Percentiles rank a stretch among this genome's conserved stretches.
These are phyloP conservation scores for Trypanosoma scelopori DNA, from an alignment of 208 protist species.

Conservation along the genomic window DNA sequence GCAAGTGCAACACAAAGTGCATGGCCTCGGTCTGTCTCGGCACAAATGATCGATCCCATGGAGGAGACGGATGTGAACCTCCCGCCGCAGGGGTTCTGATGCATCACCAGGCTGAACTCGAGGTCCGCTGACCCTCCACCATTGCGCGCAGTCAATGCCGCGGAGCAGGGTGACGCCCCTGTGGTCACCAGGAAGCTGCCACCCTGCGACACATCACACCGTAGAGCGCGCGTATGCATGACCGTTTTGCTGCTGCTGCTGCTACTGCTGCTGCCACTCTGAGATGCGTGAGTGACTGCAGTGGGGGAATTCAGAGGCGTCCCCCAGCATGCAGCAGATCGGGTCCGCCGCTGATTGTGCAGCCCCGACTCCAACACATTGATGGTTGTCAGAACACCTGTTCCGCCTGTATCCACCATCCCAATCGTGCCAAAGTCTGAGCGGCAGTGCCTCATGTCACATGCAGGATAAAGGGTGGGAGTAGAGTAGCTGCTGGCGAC, in stretches of 20 bases:
- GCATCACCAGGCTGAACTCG: neutral
- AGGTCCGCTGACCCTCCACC: neutral
- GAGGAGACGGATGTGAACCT: constrained; percentile 11
- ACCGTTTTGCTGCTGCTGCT: neutral
- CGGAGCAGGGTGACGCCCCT: neutral
- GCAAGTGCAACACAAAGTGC: constrained; percentile 4
- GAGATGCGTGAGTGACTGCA: neutral
- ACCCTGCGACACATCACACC: constrained; percentile 20
- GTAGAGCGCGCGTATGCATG: constrained; percentile 6
- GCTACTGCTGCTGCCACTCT: too few species aligned
- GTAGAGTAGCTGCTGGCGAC: constrained; percentile 20
- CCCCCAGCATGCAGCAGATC: neutral
- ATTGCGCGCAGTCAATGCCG: neutral
- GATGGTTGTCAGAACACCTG: constrained; percentile 29
- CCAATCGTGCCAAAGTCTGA: constrained; percentile 37
- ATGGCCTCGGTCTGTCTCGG: constrained; percentile 7
- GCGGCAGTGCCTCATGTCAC: constrained; percentile 40
- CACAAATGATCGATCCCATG: constrained; percentile 13
- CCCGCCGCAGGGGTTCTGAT: neutral
- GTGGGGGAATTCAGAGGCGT: too few species aligned
- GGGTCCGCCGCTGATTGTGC: neutral
- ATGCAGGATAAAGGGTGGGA: constrained; percentile 40
- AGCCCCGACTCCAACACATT: constrained; percentile 32
- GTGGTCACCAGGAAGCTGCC: constrained; percentile 22
- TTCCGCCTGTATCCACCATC: constrained; percentile 57